Conservation (phyloP, 805 yeast genomes). For the Ogataea angusta region DNA sequence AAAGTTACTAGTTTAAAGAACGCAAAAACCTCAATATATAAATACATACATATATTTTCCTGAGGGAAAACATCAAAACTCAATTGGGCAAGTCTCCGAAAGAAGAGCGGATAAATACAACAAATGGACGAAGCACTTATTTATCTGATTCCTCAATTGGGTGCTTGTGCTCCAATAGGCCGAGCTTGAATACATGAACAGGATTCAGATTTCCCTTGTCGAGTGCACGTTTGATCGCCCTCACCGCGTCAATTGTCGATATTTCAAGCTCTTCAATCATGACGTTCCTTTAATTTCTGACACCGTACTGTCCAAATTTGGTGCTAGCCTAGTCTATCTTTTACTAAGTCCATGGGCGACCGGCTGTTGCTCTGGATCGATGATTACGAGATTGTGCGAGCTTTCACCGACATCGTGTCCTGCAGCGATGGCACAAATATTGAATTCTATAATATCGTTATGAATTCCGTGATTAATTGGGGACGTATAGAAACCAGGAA, state of each 20-base stretch:
- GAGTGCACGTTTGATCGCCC: constrained; percentile 64
- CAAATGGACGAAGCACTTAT: not conserved
- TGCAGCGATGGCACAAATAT: constrained; percentile 55
- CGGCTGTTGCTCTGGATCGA: constrained; percentile 35
- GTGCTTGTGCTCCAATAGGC: constrained; percentile 41
- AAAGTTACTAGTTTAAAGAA: not conserved
- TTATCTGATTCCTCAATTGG: constrained; percentile 1
- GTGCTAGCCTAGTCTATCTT: constrained; percentile 48
- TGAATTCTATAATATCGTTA: constrained; percentile 51
- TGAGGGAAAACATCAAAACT: no score
- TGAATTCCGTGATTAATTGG: constrained; percentile 59
- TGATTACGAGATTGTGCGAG: constrained; percentile 65
- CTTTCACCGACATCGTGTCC: constrained; percentile 89
- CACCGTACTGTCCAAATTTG: constrained; percentile 72
- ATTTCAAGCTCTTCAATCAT: constrained; percentile 63
- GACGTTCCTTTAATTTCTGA: constrained; percentile 64
- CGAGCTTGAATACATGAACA: constrained; percentile 71
- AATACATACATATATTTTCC: no score
- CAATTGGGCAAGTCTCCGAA: constrained; percentile 3
- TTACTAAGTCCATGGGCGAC: constrained; percentile 33
- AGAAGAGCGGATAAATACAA: no score
- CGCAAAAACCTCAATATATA: no score
- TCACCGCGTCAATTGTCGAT: constrained; percentile 67
- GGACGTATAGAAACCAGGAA: constrained; percentile 68
- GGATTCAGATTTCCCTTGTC: constrained; percentile 77